A percentile compares a stretch with the other conserved stretches of the same genome.
Evolutionary conservation across 257 asterid species (phyloP).

Genomic region (Nicotiana tomentosiformis): DNA sequence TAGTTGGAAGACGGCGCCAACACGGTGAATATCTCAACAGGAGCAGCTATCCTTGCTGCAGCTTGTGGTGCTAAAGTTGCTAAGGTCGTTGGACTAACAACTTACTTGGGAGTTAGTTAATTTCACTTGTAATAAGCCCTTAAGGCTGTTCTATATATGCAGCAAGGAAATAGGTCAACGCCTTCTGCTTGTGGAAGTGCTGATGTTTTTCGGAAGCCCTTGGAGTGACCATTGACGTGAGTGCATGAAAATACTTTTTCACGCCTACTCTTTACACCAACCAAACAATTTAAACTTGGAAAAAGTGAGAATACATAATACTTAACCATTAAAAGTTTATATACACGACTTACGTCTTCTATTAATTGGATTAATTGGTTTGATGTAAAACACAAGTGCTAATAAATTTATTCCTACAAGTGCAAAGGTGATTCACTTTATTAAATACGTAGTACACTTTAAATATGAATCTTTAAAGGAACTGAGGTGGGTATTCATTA

Average conservation of each 20-base stretch:
- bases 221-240: conserved; percentile 71
- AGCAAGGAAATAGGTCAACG: conserved; percentile 92
- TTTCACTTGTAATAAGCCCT: background rate
- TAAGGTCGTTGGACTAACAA: conserved; percentile 34
- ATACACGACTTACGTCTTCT: too few species aligned
- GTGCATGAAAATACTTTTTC: background rate
- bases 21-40: conserved; percentile 81
- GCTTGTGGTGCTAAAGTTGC: conserved; percentile 90
- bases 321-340: too few species aligned
- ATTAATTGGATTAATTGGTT: too few species aligned
- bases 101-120: background rate
- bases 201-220: conserved; percentile 66
- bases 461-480: too few species aligned
- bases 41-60: conserved; percentile 84
- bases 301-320: too few species aligned
- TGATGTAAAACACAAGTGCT: too few species aligned
- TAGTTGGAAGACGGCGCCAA: conserved; percentile 85
- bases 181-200: conserved; percentile 96
- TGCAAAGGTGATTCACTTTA: too few species aligned
- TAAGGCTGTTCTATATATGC: conserved; percentile 5
- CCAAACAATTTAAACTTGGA: too few species aligned
- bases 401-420: too few species aligned
- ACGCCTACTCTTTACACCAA: too few species aligned
- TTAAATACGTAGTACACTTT: too few species aligned
- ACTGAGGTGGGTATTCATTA: too few species aligned